Percentiles rank a stretch among this genome's conserved stretches.
phyloP scores from a whole-genome alignment of 257 asterid genomes.

The Petrea volubilis region DNA sequence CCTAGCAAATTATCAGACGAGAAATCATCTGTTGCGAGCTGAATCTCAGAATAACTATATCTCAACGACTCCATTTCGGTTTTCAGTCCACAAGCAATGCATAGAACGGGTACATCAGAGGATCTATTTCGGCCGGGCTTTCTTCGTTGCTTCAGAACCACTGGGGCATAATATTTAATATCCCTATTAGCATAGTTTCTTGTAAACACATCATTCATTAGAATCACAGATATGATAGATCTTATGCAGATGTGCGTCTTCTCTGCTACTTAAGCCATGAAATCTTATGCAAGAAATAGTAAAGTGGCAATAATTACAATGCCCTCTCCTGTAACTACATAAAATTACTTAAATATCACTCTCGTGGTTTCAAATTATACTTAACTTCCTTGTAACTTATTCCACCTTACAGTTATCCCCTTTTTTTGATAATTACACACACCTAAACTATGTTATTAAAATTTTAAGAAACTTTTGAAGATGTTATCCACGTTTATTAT shows the following conservation, averaged over 20 bases:
- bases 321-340: too few relatives aligned
- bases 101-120: constrained; percentile 65
- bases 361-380: too few relatives aligned
- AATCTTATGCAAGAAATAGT: neutral
- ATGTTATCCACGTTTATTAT: too few relatives aligned
- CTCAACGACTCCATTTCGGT: constrained; percentile 63
- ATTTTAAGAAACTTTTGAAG: too few relatives aligned
- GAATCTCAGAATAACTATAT: constrained; percentile 69
- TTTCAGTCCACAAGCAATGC: constrained; percentile 68
- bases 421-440: too few relatives aligned
- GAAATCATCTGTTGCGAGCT: constrained; percentile 68
- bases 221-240: neutral
- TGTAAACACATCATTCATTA: constrained; percentile 25
- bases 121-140: constrained; percentile 34
- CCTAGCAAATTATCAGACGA: constrained; percentile 68
- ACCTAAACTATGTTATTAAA: too few relatives aligned
- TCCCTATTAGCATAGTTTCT: constrained; percentile 32
- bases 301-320: too few relatives aligned
- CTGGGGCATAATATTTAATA: constrained; percentile 14
- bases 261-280: constrained; percentile 10
- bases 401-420: too few relatives aligned
- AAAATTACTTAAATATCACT: too few relatives aligned
- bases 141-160: constrained; percentile 34
- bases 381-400: too few relatives aligned
- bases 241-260: neutral